phyloP scores from a whole-genome alignment of 2,329 filamentous ascomycete genomes.

The Cladorrhinum sp. region DNA sequence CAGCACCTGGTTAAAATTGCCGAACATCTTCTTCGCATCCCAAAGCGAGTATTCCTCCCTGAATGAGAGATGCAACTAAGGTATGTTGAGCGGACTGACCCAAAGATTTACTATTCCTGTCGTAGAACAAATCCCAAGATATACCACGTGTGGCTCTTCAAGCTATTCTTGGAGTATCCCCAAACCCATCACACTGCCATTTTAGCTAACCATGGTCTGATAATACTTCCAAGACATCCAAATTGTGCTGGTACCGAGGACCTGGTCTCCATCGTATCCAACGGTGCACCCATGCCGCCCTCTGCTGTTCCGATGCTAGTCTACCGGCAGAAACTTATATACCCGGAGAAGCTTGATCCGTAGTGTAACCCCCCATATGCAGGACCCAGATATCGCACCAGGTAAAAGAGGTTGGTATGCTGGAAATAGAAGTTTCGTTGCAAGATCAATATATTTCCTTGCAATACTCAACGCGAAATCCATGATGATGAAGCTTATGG shows the following conservation, averaged over 20 bases:
- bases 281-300: background rate
- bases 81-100: background rate
- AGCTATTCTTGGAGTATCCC: background rate
- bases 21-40: background rate
- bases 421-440: background rate
- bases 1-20: background rate
- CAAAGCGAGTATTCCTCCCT: background rate
- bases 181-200: background rate
- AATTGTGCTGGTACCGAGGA: background rate
- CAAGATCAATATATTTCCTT: background rate
- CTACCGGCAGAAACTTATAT: background rate
- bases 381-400: background rate
- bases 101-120: background rate
- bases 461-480: background rate
- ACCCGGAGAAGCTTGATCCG: background rate
- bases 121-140: background rate
- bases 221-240: background rate
- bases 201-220: background rate
- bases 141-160: background rate
- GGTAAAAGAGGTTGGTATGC: background rate
- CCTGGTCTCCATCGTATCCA: background rate
- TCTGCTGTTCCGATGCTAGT: background rate
- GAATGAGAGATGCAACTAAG: background rate
- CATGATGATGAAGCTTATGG: background rate
- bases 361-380: background rate